Evolutionary conservation across 1,139 yeast genomes (phyloP), one percentile per base, ranked within the genome.

Genomic region (Candida pseudoviswanathii): DNA sequence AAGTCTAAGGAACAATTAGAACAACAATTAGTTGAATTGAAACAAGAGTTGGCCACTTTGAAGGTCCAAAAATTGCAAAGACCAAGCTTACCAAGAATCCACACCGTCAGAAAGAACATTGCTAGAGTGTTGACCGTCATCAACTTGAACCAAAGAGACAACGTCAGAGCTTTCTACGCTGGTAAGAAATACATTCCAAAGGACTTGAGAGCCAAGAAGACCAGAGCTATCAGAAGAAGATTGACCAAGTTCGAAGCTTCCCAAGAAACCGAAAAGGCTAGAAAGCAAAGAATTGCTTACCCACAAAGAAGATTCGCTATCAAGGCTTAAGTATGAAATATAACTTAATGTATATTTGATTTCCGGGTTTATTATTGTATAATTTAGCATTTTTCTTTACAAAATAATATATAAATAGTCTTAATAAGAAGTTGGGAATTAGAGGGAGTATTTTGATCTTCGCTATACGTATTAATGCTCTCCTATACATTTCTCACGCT

Each of bases 201-300:
- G 85, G 98, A 92, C 77, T 86, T 94, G 81, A 94, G 98, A 84
- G 96, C 90, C 71, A 94, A 94, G 92, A 89, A 94, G 88, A 94
- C 99, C 80, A 94, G 98, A 86, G 98, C 99, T 78, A 81, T 94
- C 79, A 92, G 99, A 89, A 90, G 98, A 85, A 84, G 86, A 76
- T 85, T 94, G 75, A 85, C 97, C 77, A 82, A 87, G 74, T 78
- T 79, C 78, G 97, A 94, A 82, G 85, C 89, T 73, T 71, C 83
- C 66, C 80, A 81, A 76, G 78, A 81, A 77, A 92, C 98, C 72
- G 86, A 79, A 67, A 91, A 89, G 84, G 91, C 92, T 71, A 84
- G 84, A 80, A 94, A 94, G 90, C 86, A 82, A 81, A 84, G 84
- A 73, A 82, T 85, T 71, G 96, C 97, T 80, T 90, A 87, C 96